Base-by-base conservation (phyloP, 2,329 filamentous ascomycete species). In the Penicillium expansum region DNA sequence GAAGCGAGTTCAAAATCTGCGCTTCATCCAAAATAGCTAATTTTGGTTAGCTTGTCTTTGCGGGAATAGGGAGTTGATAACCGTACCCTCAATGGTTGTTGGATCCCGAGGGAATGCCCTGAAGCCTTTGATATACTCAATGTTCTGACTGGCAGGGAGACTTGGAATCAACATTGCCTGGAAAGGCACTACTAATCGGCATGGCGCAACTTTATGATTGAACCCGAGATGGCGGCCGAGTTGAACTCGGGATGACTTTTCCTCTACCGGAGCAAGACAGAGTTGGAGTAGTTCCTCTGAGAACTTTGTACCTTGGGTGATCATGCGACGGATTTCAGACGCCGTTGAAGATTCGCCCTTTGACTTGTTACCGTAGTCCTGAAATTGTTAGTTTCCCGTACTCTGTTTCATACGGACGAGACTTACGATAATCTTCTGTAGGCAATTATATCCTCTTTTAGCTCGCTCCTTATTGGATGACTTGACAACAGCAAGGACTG, bases 61-160 rank as follows among this genome's bases (percentile, higher is more conserved):
- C 14, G 13, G 30, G 10, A 35, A 30, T 10, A 30, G 22, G 20
- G 20, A 29, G 43, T 20, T 5, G 20, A 8, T 35, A 35, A 52
- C 65, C 67, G 33, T 73, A 79, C 77, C 73, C 38, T 82, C 81
- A 55, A 99, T 93, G 0, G 90, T 94, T 41, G 96, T 87, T 16
- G 92, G 86, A 61, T 97, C 91, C 43, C 88, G 83, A 4, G 91
- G 88, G 69, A 99, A 99, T 0, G 94, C 89, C 69, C 90, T 88
- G 79, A 97, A 92, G 14, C 76, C 76, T 48, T 86, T 87, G 68
- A 86, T 77, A 5, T 84, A 86, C 48, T 88, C 79, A 43, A 86
- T 85, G 61, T 93, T 90, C 35, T 91, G 81, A 50, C 86, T 73
- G 77, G 81, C 61, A 2, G 94, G 94, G 47, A 97, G 80, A 38